A percentile compares a stretch with the other conserved stretches of the same genome.
phyloP scores from a whole-genome alignment of 306 rosid species.

The Quillaja saponaria region DNA sequence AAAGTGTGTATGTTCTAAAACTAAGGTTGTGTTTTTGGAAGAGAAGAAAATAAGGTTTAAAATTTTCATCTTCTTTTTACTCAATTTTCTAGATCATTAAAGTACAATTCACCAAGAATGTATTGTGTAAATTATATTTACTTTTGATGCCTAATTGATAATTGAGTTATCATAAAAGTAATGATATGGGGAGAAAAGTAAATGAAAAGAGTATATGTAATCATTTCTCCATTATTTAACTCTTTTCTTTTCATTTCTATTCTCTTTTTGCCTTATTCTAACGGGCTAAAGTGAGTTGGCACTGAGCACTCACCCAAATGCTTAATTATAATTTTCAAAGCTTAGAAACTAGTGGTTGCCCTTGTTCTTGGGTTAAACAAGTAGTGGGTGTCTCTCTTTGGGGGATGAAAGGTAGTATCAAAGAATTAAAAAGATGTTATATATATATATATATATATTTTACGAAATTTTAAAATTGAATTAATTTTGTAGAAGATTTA shows the following conservation, averaged over 20 bases:
- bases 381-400: constrained; percentile 8
- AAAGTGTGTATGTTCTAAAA: too few relatives aligned
- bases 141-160: too few relatives aligned
- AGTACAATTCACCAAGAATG: too few relatives aligned
- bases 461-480: too few relatives aligned
- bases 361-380: constrained; percentile 47
- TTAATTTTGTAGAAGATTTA: too few relatives aligned
- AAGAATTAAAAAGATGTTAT: neutral
- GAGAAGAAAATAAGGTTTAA: too few relatives aligned
- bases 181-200: constrained; percentile 17
- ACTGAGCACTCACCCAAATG: constrained; percentile 25
- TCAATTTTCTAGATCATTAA: too few relatives aligned
- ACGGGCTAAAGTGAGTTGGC: constrained; percentile 25
- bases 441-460: too few relatives aligned
- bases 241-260: constrained; percentile 26
- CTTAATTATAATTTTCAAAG: constrained; percentile 14
- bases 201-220: constrained; percentile 30
- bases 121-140: too few relatives aligned
- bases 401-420: neutral
- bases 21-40: too few relatives aligned
- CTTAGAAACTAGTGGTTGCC: constrained; percentile 34
- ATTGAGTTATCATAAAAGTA: too few relatives aligned
- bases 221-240: constrained; percentile 36
- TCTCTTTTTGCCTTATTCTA: constrained; percentile 22
- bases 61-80: too few relatives aligned